phyloP scores from a whole-genome alignment of 371 early-diverging fungal species.

The Blakeslea trispora region DNA sequence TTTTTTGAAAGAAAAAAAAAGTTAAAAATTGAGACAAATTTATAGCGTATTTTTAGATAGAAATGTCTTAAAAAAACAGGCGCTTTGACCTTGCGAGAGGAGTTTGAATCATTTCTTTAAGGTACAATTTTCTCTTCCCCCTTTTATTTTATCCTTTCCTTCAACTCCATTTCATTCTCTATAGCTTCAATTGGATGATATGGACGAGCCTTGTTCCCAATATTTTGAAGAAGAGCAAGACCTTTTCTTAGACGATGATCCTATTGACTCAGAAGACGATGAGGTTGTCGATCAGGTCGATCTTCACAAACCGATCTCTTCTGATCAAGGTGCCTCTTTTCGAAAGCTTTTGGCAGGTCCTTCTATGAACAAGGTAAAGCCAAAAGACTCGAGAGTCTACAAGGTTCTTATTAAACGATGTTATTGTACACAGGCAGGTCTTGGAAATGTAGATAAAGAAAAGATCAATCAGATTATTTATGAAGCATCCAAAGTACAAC shows the following conservation, averaged over 20 bases:
- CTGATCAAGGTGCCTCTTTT: conserved; percentile 24
- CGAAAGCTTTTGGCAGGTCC: conserved; percentile 42
- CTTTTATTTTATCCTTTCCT: too few relatives aligned
- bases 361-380: conserved; percentile 39
- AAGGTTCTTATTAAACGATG: too few relatives aligned
- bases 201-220: conserved; percentile 29
- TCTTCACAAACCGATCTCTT: conserved; percentile 1
- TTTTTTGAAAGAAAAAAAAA: too few relatives aligned
- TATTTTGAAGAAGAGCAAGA: conserved; percentile 41
- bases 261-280: background rate
- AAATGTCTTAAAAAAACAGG: too few relatives aligned
- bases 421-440: conserved; percentile 42
- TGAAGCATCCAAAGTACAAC: conserved; percentile 65
- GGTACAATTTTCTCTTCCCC: too few relatives aligned
- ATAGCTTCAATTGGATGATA: background rate
- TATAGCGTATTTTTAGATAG: too few relatives aligned
- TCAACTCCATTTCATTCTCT: too few relatives aligned
- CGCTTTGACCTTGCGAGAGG: too few relatives aligned
- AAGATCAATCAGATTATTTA: conserved; percentile 57
- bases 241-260: conserved; percentile 35
- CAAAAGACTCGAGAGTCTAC: too few relatives aligned
- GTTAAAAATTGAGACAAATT: too few relatives aligned
- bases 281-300: conserved; percentile 1
- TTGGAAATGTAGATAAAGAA: conserved; percentile 44
- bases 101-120: conserved; percentile 14